Evolutionary conservation across 148 eudicot species (phyloP), one percentile per base, ranked within the genome.

Genomic region (Pouteria glomerata): DNA sequence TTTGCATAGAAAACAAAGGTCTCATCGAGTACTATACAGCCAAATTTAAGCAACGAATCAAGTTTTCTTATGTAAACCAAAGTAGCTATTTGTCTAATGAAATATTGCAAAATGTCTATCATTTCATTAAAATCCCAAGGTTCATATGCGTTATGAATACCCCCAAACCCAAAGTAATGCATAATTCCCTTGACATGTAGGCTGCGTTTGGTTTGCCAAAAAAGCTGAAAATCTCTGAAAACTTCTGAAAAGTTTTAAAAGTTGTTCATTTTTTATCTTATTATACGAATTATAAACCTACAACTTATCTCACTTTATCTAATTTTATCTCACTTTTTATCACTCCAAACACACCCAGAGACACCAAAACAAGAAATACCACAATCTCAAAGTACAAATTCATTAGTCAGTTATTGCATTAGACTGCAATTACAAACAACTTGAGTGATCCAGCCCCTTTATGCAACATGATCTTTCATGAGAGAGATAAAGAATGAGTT

Each of bases 1-100:
- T 68, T 31, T 27, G 33, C 71, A 31, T 31, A 33, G 19, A 63
- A 39, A 31, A 50, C 71, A 34, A 63, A 44, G 58, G 56, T 66
- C 18, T 66, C 57, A 67, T 50, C 70, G 31, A 50, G 57, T 48
- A 41, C 7, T 24, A 34, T 34, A 65, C 30, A 13, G 19, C n/a
- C 23, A 42, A 31, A 68, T 23, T 14, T 6, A 61, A 8, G 41
- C 13, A 61, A 19, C 45, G 8, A 12, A 35, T 8, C 65, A 14
- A 8, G 27, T 61, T 31, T 60, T 60, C 42, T 31, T 19, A 8
- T 59, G 39, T 60, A 60, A 30, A 30, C 16, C n/a, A 10, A 51
- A 33, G 59, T 31, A 52, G 21, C 23, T 12, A 68, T n/a, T 34
- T 52, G 19, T 33, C 39, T 8, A 10, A 12, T 33, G 42, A 39